These are phyloP conservation scores for Penicillium aurantiogriseum DNA, from an alignment of 2,329 filamentous ascomycete genomes.

Conservation along the genomic window DNA sequence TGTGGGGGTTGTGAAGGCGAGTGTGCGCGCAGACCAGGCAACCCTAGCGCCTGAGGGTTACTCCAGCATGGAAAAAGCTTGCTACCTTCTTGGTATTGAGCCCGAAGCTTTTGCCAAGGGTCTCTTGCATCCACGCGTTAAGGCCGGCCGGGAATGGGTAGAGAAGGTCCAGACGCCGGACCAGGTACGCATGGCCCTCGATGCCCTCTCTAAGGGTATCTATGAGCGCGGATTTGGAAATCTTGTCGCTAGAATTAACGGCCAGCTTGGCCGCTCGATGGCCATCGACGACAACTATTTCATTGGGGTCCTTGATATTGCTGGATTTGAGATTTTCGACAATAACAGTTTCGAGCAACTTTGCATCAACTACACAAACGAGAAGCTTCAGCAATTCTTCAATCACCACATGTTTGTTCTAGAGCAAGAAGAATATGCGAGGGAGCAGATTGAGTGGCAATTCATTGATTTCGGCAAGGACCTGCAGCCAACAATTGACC, in stretches of 20 bases:
- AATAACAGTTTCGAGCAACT: conserved; percentile 98
- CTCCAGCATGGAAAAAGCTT: conserved; percentile 73
- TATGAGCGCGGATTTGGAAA: conserved; percentile 96
- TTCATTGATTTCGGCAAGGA: conserved; percentile 99
- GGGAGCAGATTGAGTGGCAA: conserved; percentile 98
- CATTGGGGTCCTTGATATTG: conserved; percentile 97
- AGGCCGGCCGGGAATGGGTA: conserved; percentile 95
- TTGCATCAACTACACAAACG: conserved; percentile 99
- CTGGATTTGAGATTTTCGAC: conserved; percentile 98
- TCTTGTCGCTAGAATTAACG: conserved; percentile 86
- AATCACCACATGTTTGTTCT: conserved; percentile 99
- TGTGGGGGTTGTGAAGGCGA: conserved; percentile 84
- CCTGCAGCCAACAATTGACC: conserved; percentile 92
- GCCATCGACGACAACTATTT: conserved; percentile 87
- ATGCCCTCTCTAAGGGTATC: conserved; percentile 93
- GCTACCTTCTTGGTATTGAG: conserved; percentile 78
- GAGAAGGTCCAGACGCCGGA: conserved; percentile 98
- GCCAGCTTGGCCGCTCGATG: conserved; percentile 79
- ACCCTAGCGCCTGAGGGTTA: conserved; percentile 73
- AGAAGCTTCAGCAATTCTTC: conserved; percentile 98
- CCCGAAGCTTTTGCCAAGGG: conserved; percentile 83
- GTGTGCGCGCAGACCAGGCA: conserved; percentile 85
- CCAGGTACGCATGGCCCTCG: conserved; percentile 84
- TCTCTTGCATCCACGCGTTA: conserved; percentile 86
- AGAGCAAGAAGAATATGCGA: conserved; percentile 95